Evolutionary conservation across 139 green algal genomes (phyloP).

Genomic region (Chlamydomonas schloesseri): DNA sequence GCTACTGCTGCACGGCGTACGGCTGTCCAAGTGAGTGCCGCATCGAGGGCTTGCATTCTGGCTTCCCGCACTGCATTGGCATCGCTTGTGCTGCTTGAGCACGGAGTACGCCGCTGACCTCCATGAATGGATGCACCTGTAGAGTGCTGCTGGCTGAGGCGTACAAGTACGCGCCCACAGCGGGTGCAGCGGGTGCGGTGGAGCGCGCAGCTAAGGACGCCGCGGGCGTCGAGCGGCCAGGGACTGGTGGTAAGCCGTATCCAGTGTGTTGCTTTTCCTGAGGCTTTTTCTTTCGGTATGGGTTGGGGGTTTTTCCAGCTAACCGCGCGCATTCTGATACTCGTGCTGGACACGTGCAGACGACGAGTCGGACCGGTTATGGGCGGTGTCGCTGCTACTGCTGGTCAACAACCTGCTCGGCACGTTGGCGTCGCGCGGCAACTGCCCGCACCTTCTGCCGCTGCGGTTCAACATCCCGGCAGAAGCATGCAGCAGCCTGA

Average conservation of each 20-base stretch:
- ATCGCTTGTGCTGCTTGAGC: too few species aligned
- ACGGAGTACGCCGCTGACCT: too few species aligned
- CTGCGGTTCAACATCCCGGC: constrained; percentile 15
- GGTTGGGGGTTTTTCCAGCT: too few species aligned
- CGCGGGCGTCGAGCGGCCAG: constrained; percentile 6
- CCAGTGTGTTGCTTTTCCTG: too few species aligned
- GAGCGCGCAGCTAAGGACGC: neutral
- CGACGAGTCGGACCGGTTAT: constrained; percentile 24
- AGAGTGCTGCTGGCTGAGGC: neutral
- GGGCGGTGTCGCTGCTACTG: constrained; percentile 13
- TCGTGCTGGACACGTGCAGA: too few species aligned
- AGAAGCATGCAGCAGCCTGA: constrained; percentile 21
- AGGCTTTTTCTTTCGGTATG: too few species aligned
- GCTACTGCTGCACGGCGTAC: constrained; percentile 42
- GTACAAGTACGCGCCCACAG: neutral
- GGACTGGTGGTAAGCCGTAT: constrained; percentile 24
- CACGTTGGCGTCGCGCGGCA: neutral
- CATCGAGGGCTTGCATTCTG: too few species aligned
- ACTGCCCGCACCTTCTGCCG: constrained; percentile 1
- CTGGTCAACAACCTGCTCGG: constrained; percentile 29
- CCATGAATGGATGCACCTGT: too few species aligned
- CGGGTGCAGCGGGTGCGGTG: neutral
- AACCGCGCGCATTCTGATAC: too few species aligned
- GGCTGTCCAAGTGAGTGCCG: neutral
- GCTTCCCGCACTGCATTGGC: too few species aligned